Base-by-base conservation (phyloP, 441 rosid species). In the Arabidopsis lyrata region DNA sequence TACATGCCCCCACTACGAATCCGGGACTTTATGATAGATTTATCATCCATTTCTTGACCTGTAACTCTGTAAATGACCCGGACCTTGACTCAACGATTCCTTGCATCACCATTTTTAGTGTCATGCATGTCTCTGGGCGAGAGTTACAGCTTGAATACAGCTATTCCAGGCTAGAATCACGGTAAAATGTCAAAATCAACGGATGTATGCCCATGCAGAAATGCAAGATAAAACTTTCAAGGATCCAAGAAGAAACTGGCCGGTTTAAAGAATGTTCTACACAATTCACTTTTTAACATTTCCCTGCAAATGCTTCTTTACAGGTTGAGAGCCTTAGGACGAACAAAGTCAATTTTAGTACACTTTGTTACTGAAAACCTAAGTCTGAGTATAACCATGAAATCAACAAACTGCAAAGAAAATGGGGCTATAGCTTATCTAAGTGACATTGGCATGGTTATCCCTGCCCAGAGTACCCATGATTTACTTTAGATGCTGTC, bases 121-220 rank as follows among this genome's bases (percentile, higher is more conserved):
- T 34, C 47, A 29, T 72, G 63, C 16, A 44, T 54, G 49, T 72
- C 47, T 34, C 29, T 18, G 52, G 53, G 59, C 8, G 57, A 27
- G 60, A 47, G 59, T 45, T 35, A 44, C 64, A 63, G 57, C 71
- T 55, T 55, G 24, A 56, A 55, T 56, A 73, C 52, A 36, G 53
- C 52, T 49, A 27, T 14, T 48, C 60, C 72, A 53, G 14, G 20
- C 66, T 66, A 57, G 34, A 58, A 65, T 18, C 60, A 66, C 41
- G 10, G 15, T 56, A 35, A 45, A 24, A 64, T 56, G 65, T 64
- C 58, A 64, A 63, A 73, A 63, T 3, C 57, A 12, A 20, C 0
- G 38, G 31, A 18, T 32, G 45, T 6, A 36, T 18, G 42, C 61
- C 13, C 15, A 60, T 38, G 52, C 42, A 15, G 7, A 71, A 12